Evolutionary conservation across 257 asterid genomes (phyloP), one percentile per base, ranked within the genome.

Genomic region (Marsdenia floribunda): DNA sequence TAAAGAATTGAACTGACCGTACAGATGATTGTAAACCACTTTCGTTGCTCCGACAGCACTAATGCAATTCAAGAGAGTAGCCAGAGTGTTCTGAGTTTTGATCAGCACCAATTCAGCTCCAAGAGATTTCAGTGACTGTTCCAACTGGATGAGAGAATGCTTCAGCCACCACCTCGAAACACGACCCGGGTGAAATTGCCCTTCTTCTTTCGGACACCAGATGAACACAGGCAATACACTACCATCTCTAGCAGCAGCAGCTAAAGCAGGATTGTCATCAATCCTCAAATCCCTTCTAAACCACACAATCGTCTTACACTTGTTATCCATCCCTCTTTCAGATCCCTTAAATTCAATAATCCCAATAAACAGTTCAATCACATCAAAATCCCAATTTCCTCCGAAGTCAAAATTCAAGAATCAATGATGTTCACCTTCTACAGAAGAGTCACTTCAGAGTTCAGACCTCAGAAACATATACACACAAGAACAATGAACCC

Each of bases 151-250:
- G 22, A 94, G 92, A 55, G 99, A 94, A 46, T 90, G 96, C 82
- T 94, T 94, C 71, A 94, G 79, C 98, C 98, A 94, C 99, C 99
- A 94, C 69, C 99, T 80, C 2, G 99, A 94, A 77, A 89, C 99
- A 60, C 99, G 86, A 37, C 99, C 99, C 0, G 99, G 96, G 24
- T 88, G 81, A 79, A 83, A 94, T 5, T 85, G 90, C 5, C 90
- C 96, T 79, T 94, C 98, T 76, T 94, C 99, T 68, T 82, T 71
- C 7, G 99, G 98, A 79, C 99, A 84, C 99, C 99, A 94, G 73
- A 94, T 92, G 50, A 88, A 94, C 11, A 94, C 87, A 0, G 97
- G 97, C 26, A 92, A 79, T 5, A 95, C 84, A 77, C 84, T 77
- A 42, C 96, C 98, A 80, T 85, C 91, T 73, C 82, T 92, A 22